Evolutionary conservation across 2,329 filamentous ascomycete species (phyloP), one percentile per base, ranked within the genome.

Genomic region (Lachnellula cervina): DNA sequence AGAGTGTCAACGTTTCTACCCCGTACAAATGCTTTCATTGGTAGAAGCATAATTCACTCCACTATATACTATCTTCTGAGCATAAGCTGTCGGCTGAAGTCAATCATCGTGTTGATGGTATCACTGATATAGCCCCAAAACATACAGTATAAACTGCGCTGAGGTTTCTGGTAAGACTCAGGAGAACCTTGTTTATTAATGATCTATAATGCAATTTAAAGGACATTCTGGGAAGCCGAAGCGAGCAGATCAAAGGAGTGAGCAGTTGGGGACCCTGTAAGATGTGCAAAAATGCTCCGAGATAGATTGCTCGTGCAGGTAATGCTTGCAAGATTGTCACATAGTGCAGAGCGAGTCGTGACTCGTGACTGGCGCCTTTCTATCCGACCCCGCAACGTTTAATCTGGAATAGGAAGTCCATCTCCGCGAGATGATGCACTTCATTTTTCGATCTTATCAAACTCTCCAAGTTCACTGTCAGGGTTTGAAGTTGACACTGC

Each of bases 281-380:
- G 28, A 46, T 32, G 23, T 46, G 37, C 42, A 40, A 51, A 57
- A 57, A 32, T 48, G 13, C 48, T 44, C 52, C 55, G 48, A 49
- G 50, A 57, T 53, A 57, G 50, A 57, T 53, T 57, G 47, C 46
- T 51, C 17, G 40, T 47, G 46, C 47, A 56, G 34, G 44, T 43
- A 37, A 57, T 47, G 51, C 45, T 53, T 45, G 55, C 55, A 52
- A 51, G 54, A 49, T 49, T 49, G 49, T 51, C 28, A 32, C 28
- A 32, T 32, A 32, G 28, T 32, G 28, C 28, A 32, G 25, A 21
- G 50, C 40, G 28, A 49, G 47, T 45, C 35, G 40, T 17, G 28
- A 28, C 16, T 45, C 25, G 28, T 25, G 47, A 19, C 19, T 50
- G 28, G 32, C 19, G 38, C 34, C 40, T 32, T 55, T 35, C 43